Conservation (phyloP, 176 grass and related monocot genomes). For the Coix lacrymajobi region DNA sequence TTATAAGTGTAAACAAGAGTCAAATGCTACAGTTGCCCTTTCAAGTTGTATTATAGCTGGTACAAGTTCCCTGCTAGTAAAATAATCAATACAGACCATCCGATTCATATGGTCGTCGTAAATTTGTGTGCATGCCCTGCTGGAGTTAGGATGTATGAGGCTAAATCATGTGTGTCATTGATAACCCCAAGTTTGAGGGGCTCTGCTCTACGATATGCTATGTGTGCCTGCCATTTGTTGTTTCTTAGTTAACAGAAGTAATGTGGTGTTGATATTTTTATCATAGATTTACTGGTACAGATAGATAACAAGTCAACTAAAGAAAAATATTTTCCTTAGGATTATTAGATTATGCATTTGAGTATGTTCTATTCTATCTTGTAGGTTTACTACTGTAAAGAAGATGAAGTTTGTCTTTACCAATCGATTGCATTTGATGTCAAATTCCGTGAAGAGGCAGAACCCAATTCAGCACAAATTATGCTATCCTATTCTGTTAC, state of each 20-base stretch:
- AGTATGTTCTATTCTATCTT: conserved; percentile 29
- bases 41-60: neutral
- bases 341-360: neutral
- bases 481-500: conserved; percentile 53
- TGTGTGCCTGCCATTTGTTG: neutral
- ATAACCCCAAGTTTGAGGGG: neutral
- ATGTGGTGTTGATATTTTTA: conserved; percentile 1
- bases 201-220: neutral
- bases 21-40: neutral
- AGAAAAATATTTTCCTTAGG: neutral
- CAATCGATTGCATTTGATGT: conserved; percentile 82
- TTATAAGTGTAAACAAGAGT: neutral
- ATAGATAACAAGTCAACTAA: neutral
- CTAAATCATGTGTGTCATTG: conserved; percentile 1
- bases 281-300: neutral
- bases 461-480: conserved; percentile 37
- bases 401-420: conserved; percentile 91
- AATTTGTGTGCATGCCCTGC: neutral
- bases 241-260: conserved; percentile 12
- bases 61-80: neutral
- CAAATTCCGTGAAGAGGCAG: conserved; percentile 54
- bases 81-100: neutral
- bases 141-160: conserved; percentile 4
- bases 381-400: conserved; percentile 93
- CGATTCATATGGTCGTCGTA: neutral